A percentile compares a stretch with the other conserved stretches of the same genome.
phyloP scores from a whole-genome alignment of 345 rosid species.

The Heritiera littoralis region DNA sequence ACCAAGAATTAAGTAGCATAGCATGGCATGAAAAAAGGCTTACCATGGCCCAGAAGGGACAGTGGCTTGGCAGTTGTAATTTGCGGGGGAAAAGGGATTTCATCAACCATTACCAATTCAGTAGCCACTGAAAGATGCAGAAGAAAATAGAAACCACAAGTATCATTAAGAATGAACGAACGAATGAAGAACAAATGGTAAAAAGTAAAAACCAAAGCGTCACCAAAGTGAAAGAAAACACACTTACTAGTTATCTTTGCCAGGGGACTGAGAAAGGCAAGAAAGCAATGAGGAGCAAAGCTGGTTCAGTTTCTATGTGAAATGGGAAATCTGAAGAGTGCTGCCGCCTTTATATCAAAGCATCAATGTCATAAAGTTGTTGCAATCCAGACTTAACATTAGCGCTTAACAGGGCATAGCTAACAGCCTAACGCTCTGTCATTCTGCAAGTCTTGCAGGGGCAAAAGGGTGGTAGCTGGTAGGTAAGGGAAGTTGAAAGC shows the following conservation, averaged over 20 bases:
- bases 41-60: conserved; percentile 72
- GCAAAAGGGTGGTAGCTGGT: not conserved
- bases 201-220: not conserved
- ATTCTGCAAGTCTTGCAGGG: not conserved
- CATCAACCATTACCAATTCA: conserved; percentile 71
- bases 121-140: conserved; percentile 53
- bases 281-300: not conserved
- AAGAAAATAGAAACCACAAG: not conserved
- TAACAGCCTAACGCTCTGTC: not conserved
- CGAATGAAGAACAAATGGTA: not conserved
- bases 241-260: conserved; percentile 10
- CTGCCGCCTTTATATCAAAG: not conserved
- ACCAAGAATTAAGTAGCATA: not conserved
- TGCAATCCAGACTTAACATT: not conserved
- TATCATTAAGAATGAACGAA: not conserved
- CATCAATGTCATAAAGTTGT: not conserved
- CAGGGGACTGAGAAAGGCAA: not conserved
- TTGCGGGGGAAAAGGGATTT: conserved; percentile 65
- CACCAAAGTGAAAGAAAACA: not conserved
- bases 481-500: conserved; percentile 29
- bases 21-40: not conserved
- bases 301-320: not conserved
- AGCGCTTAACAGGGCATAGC: not conserved
- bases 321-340: not conserved
- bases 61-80: conserved; percentile 61